These are phyloP conservation scores for Iris pallida DNA, from an alignment of 116 monocot species.

Conservation along the genomic window DNA sequence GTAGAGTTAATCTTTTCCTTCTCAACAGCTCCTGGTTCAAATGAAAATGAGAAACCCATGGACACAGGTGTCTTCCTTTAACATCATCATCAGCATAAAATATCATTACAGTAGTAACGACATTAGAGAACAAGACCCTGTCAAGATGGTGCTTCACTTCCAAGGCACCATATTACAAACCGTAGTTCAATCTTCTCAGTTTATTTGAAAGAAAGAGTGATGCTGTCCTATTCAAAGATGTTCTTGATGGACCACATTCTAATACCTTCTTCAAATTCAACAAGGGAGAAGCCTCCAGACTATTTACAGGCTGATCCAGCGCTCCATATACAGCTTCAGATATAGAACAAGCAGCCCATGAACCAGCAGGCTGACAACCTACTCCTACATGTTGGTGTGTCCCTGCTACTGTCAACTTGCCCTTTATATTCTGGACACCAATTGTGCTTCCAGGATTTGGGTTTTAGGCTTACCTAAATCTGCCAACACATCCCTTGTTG, in stretches of 20 bases:
- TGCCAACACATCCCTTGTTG: no score
- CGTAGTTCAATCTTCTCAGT: slow-evolving; percentile 58
- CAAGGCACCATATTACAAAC: slow-evolving; percentile 80
- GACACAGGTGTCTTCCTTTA: slow-evolving; percentile 31
- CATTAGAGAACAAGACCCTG: slow-evolving; percentile 65
- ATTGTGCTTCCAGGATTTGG: no score
- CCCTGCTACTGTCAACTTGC: neutral
- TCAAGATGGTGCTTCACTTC: slow-evolving; percentile 72
- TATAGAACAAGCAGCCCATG: slow-evolving; percentile 72
- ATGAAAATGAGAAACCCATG: slow-evolving; percentile 87
- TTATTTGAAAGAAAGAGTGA: slow-evolving; percentile 53
- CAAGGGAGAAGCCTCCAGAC: slow-evolving; percentile 60
- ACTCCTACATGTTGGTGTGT: no score
- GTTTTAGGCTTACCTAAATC: no score
- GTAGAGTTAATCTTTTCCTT: slow-evolving; percentile 36
- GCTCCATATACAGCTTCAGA: slow-evolving; percentile 93
- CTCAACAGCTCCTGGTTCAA: slow-evolving; percentile 58
- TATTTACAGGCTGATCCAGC: slow-evolving; percentile 54
- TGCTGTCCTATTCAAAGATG: slow-evolving; percentile 20
- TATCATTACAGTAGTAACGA: slow-evolving; percentile 57
- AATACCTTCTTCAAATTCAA: slow-evolving; percentile 65
- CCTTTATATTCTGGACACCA: no score
- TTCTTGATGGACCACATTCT: slow-evolving; percentile 29
- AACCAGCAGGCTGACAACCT: slow-evolving; percentile 74
- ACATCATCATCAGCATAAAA: slow-evolving; percentile 34